Base-by-base conservation (phyloP, 306 rosid genomes). In the Cucumis cinereus region DNA sequence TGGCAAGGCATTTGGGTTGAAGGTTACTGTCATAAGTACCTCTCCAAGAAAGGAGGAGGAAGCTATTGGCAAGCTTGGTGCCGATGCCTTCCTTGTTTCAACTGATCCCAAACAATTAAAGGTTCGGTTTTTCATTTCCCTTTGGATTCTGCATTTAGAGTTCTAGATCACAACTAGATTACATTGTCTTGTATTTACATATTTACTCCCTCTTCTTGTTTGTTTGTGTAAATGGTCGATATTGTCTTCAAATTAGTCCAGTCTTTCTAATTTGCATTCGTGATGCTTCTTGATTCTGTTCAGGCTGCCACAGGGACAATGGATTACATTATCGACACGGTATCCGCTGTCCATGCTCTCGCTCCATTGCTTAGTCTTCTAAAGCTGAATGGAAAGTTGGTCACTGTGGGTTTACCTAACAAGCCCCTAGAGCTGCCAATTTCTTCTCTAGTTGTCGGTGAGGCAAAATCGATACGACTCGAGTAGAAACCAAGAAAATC, bases 21-120 rank as follows among this genome's bases (percentile, higher is more conserved):
- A 90, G 86, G 98, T 93, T 75, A 93, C 97, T n/a, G 97, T 90
- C 68, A 91, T 93, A 36, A 93, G 98, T 78, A 66, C 87, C 77
- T 88, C 98, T 41, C 87, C 90, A 0, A 26, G 52, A 47, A 93
- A 93, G 86, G 77, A 88, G 85, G 64, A 54, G 10, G 98, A 93
- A 76, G 97, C 98, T 16, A 78, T 88, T 47, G 30, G 78, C 62
- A 83, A 9, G 20, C 96, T 93, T 5, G 98, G 97, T 52, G 97
- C 98, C 40, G 97, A 93, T 86, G 52, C 89, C 77, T 93, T 93
- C 78, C 82, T 93, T 76, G 80, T 93, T 60, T 89, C 92, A 22
- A 78, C 76, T 3, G 92, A 93, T 78, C 85, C 90, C 43, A 86
- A 41, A 64, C 78, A 89, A 79, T 5, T 91, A 79, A 87, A 89